Conservation (phyloP, 192 early-diverging fungal genomes). For the Rhizophagus clarus region DNA sequence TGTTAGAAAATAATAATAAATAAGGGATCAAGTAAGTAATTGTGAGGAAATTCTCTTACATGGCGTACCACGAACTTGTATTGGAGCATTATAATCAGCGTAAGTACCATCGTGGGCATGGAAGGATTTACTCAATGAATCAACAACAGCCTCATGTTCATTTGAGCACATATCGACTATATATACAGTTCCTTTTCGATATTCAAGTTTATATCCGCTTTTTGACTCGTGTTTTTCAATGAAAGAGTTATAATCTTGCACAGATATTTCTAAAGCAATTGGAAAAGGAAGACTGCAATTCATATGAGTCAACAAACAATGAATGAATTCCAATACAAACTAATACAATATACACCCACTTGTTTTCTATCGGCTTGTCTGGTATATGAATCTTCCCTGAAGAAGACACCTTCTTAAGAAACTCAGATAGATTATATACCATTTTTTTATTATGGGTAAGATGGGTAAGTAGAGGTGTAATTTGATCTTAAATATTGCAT, state of each 20-base stretch:
- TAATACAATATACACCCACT: slow-evolving; percentile 7
- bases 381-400: slow-evolving; percentile 12
- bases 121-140: neutral
- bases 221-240: slow-evolving; percentile 20
- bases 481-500: no score
- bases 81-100: slow-evolving; percentile 2
- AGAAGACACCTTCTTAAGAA: neutral
- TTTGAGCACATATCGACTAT: slow-evolving; percentile 8
- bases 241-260: slow-evolving; percentile 14
- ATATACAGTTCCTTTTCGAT: slow-evolving; percentile 11
- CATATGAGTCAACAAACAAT: slow-evolving; percentile 7
- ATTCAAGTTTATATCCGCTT: slow-evolving; percentile 25
- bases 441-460: no score
- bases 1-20: neutral
- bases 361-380: neutral
- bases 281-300: no score
- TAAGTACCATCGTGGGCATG: neutral
- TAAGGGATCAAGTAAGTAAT: slow-evolving; percentile 1
- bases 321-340: slow-evolving; percentile 8
- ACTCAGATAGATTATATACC: neutral
- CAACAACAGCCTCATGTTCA: slow-evolving; percentile 27
- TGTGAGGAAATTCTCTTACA: slow-evolving; percentile 13
- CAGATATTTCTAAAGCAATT: slow-evolving; percentile 15
- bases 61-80: slow-evolving; percentile 14
- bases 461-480: no score